Percentiles rank a stretch among this genome's conserved stretches.
Conservation (phyloP, 2,329 filamentous ascomycete species). For the Pyrenophora seminiperda region DNA sequence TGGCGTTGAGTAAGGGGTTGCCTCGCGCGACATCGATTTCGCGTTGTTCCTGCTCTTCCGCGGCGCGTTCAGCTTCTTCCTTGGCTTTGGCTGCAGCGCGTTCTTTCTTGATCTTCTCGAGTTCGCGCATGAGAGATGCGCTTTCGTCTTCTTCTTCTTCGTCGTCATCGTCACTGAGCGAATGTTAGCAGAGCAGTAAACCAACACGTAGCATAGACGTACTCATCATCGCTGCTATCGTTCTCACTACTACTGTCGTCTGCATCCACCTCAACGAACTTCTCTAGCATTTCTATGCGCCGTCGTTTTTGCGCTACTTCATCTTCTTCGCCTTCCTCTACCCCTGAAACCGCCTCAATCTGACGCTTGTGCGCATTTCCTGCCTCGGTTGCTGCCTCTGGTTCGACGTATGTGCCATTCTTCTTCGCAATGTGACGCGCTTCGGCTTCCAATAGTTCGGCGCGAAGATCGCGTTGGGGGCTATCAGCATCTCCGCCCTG, state of each 20-base stretch:
- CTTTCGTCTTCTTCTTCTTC: conserved; percentile 75
- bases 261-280: conserved; percentile 85
- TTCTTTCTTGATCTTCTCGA: conserved; percentile 92
- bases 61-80: conserved; percentile 81
- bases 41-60: conserved; percentile 78
- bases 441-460: conserved; percentile 88
- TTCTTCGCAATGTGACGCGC: conserved; percentile 85
- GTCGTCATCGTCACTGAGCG: conserved; percentile 58
- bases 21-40: conserved; percentile 89
- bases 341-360: conserved; percentile 58
- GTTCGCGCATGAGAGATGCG: conserved; percentile 85
- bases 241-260: conserved; percentile 66
- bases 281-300: conserved; percentile 74
- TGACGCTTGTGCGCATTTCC: conserved; percentile 66
- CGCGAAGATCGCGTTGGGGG: conserved; percentile 76
- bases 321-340: conserved; percentile 59
- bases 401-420: conserved; percentile 64
- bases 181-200: conserved; percentile 18
- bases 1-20: conserved; percentile 85
- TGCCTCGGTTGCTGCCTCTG: conserved; percentile 50
- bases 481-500: conserved; percentile 83
- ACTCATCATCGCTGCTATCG: conserved; percentile 63
- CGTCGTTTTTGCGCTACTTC: conserved; percentile 82
- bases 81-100: conserved; percentile 79
- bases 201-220: conserved; percentile 14